Base-by-base conservation (phyloP, 495 filamentous ascomycete species). In the Recurvomyces mirabilis region DNA sequence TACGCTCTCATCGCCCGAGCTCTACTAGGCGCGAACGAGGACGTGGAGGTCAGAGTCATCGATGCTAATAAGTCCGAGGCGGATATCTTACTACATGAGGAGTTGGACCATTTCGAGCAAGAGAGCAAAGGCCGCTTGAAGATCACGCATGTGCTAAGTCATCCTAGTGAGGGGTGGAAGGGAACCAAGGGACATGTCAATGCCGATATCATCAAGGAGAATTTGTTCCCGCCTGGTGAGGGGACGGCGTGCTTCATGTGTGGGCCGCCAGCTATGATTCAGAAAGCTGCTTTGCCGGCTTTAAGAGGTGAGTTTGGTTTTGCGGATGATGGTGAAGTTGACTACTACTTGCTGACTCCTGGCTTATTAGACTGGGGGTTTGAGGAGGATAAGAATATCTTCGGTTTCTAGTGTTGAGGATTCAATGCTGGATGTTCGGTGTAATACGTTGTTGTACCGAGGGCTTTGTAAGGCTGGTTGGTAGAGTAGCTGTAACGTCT, bases 41-140 rank as follows among this genome's bases (percentile, higher is more conserved):
- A 49, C 17, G 60, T 60, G 9, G 28, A 58, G 30, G 51, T 63
- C 34, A 43, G 48, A 10, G 55, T 63, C 0, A 36, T 63, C 20
- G 59, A 69, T 44, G 63, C 64, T 3, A 69, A 67, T 45, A 65
- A 64, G 42, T 53, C 46, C 17, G 63, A 68, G 43, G 48, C 49
- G 1, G 66, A 68, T 43, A 68, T 69, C 35, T 51, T 69, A 5
- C 32, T 56, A 9, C 45, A 34, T 17, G 51, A 54, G 5, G 31
- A 52, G 29, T 29, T 56, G 13, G 32, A 48, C 60, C 24, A 55
- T 20, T 57, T 62, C 20, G 52, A 55, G 15, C 44, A 46, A 28
- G 46, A 58, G 9, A 34, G 59, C 47, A 17, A 38, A 22, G 56
- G 59, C 13, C 52, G 58, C 20, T 49, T 67, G 35, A 44, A 54